Conservation (phyloP, 345 rosid species). For the Trapa bicornis region DNA sequence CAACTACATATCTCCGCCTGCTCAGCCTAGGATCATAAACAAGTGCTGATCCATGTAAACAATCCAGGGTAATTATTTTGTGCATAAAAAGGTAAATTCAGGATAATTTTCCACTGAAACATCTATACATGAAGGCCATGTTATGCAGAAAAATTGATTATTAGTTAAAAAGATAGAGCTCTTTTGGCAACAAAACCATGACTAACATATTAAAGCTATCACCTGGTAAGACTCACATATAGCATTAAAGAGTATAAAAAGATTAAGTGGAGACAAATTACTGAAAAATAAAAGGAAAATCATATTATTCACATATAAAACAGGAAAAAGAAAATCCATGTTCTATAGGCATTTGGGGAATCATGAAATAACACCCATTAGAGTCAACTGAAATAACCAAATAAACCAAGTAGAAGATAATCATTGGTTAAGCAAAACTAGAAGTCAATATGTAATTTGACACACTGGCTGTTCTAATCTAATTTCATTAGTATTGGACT, state of each 20-base stretch:
- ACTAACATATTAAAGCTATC: background rate
- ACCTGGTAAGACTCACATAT: background rate
- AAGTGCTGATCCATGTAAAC: background rate
- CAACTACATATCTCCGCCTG: background rate
- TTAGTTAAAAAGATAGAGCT: background rate
- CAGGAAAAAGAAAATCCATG: background rate
- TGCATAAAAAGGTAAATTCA: background rate
- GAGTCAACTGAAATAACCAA: background rate
- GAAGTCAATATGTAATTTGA: background rate
- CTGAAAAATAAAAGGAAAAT: background rate
- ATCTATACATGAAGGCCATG: background rate
- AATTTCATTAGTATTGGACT: background rate
- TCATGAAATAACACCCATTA: background rate
- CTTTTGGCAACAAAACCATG: background rate
- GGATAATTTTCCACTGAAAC: background rate
- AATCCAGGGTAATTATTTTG: background rate
- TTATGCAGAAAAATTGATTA: background rate
- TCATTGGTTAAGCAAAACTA: background rate
- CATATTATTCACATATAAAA: too few relatives aligned
- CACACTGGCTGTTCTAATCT: too few relatives aligned
- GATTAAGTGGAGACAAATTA: background rate
- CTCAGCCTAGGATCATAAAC: background rate
- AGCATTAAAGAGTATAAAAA: background rate
- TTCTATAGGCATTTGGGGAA: background rate
- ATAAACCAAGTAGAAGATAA: background rate